A percentile compares a stretch with the other conserved stretches of the same genome.
Evolutionary conservation across 352 stramenopile genomes (phyloP).

Genomic region (Pythium brachiatum): DNA sequence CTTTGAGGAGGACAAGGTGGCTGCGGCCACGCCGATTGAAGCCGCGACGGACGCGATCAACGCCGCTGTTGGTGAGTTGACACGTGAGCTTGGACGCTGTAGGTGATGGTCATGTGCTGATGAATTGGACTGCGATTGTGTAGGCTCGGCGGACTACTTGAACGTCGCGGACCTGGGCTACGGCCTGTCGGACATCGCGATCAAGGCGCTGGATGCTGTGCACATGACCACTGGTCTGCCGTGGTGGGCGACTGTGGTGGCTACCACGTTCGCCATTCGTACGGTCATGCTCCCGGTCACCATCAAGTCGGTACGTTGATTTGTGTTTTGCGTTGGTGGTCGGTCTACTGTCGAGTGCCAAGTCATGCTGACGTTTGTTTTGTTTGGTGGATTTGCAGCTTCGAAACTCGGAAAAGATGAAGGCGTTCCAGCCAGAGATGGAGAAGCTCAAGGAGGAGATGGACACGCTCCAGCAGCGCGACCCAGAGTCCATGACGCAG

Average conservation of each 20-base stretch:
- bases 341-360: no score
- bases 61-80: slow-evolving; percentile 28
- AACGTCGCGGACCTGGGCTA: slow-evolving; percentile 67
- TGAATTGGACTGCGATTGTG: slow-evolving; percentile 3
- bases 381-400: slow-evolving; percentile 35
- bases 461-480: slow-evolving; percentile 41
- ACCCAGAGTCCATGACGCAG: slow-evolving; percentile 48
- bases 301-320: slow-evolving; percentile 60
- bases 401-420: slow-evolving; percentile 85
- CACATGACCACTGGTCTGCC: slow-evolving; percentile 79
- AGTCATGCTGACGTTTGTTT: not conserved
- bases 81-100: not conserved
- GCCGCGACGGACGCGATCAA: slow-evolving; percentile 47
- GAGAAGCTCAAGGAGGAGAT: slow-evolving; percentile 76
- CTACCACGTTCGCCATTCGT: slow-evolving; percentile 75
- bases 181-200: slow-evolving; percentile 67
- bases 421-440: slow-evolving; percentile 79
- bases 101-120: not conserved
- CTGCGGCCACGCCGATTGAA: slow-evolving; percentile 37
- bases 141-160: slow-evolving; percentile 49
- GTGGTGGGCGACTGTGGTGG: slow-evolving; percentile 87
- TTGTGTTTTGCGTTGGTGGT: not conserved
- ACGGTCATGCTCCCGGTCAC: slow-evolving; percentile 74
- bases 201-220: slow-evolving; percentile 69
- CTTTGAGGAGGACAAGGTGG: slow-evolving; percentile 44